Percentiles rank a stretch among this genome's conserved stretches.
Evolutionary conservation across 495 filamentous ascomycete genomes (phyloP).

Genomic region (Aspergillus panamensis): DNA sequence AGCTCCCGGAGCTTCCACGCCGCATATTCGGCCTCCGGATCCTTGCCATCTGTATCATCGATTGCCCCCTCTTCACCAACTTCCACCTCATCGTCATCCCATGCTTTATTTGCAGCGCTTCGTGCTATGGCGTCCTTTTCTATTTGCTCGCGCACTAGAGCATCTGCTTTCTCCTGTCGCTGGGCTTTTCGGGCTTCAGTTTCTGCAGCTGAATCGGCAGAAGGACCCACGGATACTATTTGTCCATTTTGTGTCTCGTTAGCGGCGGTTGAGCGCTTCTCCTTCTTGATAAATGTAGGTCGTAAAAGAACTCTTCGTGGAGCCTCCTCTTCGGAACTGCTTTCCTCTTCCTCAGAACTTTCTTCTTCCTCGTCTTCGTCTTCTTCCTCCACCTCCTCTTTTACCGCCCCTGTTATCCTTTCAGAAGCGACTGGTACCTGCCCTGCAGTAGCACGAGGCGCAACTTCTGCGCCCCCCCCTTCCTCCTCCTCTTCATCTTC

Average conservation of each 20-base stretch:
- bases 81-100: slow-evolving; percentile 75
- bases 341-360: slow-evolving; percentile 51
- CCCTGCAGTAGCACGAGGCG: slow-evolving; percentile 3
- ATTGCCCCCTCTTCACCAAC: slow-evolving; percentile 62
- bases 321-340: slow-evolving; percentile 70
- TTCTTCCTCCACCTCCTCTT: slow-evolving; percentile 44
- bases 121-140: slow-evolving; percentile 72
- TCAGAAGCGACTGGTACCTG: slow-evolving; percentile 16
- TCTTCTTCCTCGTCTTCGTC: slow-evolving; percentile 49
- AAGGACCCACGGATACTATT: slow-evolving; percentile 10
- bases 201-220: slow-evolving; percentile 50
- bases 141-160: slow-evolving; percentile 83
- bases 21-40: slow-evolving; percentile 84
- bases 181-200: slow-evolving; percentile 53
- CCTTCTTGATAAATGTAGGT: slow-evolving; percentile 90
- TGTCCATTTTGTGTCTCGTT: slow-evolving; percentile 18
- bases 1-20: slow-evolving; percentile 95
- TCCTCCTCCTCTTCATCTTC: slow-evolving; percentile 62
- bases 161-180: slow-evolving; percentile 65
- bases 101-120: slow-evolving; percentile 71
- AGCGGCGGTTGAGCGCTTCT: slow-evolving; percentile 52
- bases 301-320: slow-evolving; percentile 71
- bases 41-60: slow-evolving; percentile 80
- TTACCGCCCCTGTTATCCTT: slow-evolving; percentile 44
- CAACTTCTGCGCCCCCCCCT: slow-evolving; percentile 25